These are phyloP conservation scores for Diaporthe capsici DNA, from an alignment of 2,329 filamentous ascomycete genomes.

Conservation along the genomic window DNA sequence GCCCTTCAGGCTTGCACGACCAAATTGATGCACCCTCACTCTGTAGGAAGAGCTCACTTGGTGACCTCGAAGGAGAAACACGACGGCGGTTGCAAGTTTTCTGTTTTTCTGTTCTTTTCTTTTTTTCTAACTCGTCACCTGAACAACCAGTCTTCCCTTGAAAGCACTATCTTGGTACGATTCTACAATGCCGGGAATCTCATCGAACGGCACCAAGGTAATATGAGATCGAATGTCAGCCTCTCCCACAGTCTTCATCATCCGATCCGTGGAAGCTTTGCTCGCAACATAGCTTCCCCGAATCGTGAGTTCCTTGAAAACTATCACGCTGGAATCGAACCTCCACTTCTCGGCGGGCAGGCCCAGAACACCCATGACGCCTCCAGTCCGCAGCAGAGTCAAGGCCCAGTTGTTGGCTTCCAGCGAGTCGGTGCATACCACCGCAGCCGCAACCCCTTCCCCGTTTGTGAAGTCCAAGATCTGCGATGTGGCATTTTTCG, in stretches of 20 bases:
- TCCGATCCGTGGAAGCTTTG: background rate
- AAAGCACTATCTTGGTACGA: constrained; percentile 17
- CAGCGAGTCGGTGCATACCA: constrained; percentile 10
- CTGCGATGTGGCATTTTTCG: background rate
- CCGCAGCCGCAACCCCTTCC: background rate
- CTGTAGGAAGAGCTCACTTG: background rate
- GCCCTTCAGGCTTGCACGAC: background rate
- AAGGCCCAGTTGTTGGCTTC: constrained; percentile 16
- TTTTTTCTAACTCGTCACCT: background rate
- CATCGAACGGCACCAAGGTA: constrained; percentile 6
- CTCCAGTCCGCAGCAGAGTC: constrained; percentile 2
- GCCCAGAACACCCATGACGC: constrained; percentile 2
- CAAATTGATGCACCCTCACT: background rate
- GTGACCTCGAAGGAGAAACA: background rate
- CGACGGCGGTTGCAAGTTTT: too few species aligned
- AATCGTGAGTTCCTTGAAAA: constrained; percentile 22
- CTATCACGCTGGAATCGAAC: background rate
- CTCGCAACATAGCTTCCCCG: constrained; percentile 22
- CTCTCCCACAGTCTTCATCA: constrained; percentile 6
- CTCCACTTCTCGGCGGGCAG: constrained; percentile 7
- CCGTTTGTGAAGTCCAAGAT: constrained; percentile 18
- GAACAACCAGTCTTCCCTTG: constrained; percentile 22
- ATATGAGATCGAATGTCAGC: background rate
- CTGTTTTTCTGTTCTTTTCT: too few species aligned
- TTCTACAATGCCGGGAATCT: background rate